A percentile compares a stretch with the other conserved stretches of the same genome.
Conservation (phyloP, 495 filamentous ascomycete genomes). For the Pseudotulostoma volvatum region DNA sequence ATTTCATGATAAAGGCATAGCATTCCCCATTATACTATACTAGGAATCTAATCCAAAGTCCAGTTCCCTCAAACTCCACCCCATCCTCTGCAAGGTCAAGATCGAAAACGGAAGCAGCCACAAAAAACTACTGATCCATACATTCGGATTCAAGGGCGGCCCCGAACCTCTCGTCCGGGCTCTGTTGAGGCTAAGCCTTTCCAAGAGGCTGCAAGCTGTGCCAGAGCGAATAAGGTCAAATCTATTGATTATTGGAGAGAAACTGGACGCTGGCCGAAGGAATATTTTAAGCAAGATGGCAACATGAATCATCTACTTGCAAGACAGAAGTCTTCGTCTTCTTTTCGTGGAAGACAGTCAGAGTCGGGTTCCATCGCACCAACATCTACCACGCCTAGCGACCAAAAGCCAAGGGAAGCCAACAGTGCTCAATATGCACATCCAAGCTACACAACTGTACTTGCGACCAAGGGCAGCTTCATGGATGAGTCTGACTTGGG, state of each 20-base stretch:
- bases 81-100: too few relatives aligned
- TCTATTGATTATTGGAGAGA: neutral
- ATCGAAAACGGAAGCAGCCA: too few relatives aligned
- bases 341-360: neutral
- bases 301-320: neutral
- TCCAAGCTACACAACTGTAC: conserved; percentile 15
- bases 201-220: too few relatives aligned
- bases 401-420: conserved; percentile 5
- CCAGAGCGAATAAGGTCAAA: too few relatives aligned
- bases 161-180: too few relatives aligned
- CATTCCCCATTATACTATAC: too few relatives aligned
- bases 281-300: neutral
- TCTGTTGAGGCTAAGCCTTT: too few relatives aligned
- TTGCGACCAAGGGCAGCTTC: conserved; percentile 22
- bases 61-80: too few relatives aligned
- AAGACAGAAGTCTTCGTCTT: neutral
- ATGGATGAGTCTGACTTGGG: conserved; percentile 18
- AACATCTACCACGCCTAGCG: neutral
- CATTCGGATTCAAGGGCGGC: too few relatives aligned
- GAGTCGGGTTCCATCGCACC: neutral
- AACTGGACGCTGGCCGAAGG: neutral
- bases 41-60: too few relatives aligned
- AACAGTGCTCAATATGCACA: conserved; percentile 25
- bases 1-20: too few relatives aligned
- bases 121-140: too few relatives aligned